phyloP scores from a whole-genome alignment of 495 filamentous ascomycete genomes.

The Penicillium simplicissimum region DNA sequence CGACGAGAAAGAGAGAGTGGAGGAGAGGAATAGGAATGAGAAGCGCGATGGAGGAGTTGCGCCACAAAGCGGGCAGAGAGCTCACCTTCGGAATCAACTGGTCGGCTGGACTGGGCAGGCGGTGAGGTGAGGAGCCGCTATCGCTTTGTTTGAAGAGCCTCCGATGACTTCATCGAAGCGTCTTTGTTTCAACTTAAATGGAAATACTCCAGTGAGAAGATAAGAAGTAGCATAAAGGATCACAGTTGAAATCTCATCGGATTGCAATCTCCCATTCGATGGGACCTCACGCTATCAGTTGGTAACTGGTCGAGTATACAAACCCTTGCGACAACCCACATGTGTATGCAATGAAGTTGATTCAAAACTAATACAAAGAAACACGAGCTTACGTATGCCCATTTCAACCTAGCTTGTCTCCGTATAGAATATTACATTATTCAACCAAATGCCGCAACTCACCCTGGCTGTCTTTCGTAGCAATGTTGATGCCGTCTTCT shows the following conservation, averaged over 20 bases:
- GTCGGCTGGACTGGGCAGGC: conserved; percentile 7
- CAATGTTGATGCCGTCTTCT: not conserved
- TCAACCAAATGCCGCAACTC: not conserved
- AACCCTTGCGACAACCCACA: no score
- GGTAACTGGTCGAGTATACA: no score
- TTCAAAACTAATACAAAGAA: no score
- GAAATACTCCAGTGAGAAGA: not conserved
- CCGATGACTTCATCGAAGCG: conserved; percentile 9
- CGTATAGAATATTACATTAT: not conserved
- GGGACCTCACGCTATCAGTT: no score
- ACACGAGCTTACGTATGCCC: no score
- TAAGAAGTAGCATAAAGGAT: no score
- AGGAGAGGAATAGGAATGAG: not conserved
- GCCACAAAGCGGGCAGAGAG: conserved; percentile 18
- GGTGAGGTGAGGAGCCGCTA: conserved; percentile 4
- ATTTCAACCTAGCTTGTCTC: no score
- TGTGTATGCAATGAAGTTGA: no score
- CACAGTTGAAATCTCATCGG: no score
- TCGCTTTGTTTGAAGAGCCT: not conserved
- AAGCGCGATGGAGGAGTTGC: conserved; percentile 11
- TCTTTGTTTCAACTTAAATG: not conserved
- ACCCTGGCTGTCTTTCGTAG: not conserved
- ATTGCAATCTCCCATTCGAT: no score
- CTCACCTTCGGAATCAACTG: conserved; percentile 2
- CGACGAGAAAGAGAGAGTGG: not conserved